Conservation (phyloP, 2,329 filamentous ascomycete species). For the Parafenestella ontariensis region DNA sequence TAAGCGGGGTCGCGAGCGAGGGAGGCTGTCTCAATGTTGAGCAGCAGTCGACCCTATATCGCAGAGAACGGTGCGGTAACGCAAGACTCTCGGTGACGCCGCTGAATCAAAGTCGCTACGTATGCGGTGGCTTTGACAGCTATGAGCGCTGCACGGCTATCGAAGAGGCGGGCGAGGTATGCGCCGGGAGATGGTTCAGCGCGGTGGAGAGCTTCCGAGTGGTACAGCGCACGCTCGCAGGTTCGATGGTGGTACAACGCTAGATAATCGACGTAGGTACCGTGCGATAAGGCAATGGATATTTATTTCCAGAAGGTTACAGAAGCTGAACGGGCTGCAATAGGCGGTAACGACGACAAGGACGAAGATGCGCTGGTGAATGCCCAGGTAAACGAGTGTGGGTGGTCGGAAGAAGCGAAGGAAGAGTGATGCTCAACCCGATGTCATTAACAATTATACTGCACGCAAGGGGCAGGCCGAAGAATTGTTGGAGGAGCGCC, state of each 20-base stretch:
- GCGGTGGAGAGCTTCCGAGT: slow-evolving; percentile 33
- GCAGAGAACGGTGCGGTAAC: slow-evolving; percentile 5
- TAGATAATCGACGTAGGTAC: slow-evolving; percentile 37
- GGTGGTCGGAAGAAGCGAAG: slow-evolving; percentile 24
- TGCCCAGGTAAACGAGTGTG: slow-evolving; percentile 36
- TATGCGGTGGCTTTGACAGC: slow-evolving; percentile 9
- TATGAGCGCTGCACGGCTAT: slow-evolving; percentile 18
- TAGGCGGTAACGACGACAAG: not conserved
- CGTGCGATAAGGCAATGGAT: slow-evolving; percentile 14
- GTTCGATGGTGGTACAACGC: slow-evolving; percentile 34
- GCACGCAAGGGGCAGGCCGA: slow-evolving; percentile 30
- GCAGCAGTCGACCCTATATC: slow-evolving; percentile 18
- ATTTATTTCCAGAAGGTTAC: slow-evolving; percentile 13
- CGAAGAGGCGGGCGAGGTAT: slow-evolving; percentile 19
- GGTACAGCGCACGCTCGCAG: slow-evolving; percentile 37
- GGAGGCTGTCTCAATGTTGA: slow-evolving; percentile 1
- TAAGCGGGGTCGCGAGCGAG: slow-evolving; percentile 18
- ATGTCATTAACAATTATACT: slow-evolving; percentile 20
- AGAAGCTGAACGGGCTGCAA: slow-evolving; percentile 18
- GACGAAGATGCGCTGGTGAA: slow-evolving; percentile 9
- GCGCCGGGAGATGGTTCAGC: slow-evolving; percentile 21
- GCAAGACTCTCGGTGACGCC: slow-evolving; percentile 8
- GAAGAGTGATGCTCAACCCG: slow-evolving; percentile 16
- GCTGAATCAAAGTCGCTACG: slow-evolving; percentile 10
- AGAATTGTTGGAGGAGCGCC: slow-evolving; percentile 21